Percentiles rank a stretch among this genome's conserved stretches.
These are phyloP conservation scores for Reticulascus tulasneorum DNA, from an alignment of 2,329 filamentous ascomycete species.

Conservation along the genomic window DNA sequence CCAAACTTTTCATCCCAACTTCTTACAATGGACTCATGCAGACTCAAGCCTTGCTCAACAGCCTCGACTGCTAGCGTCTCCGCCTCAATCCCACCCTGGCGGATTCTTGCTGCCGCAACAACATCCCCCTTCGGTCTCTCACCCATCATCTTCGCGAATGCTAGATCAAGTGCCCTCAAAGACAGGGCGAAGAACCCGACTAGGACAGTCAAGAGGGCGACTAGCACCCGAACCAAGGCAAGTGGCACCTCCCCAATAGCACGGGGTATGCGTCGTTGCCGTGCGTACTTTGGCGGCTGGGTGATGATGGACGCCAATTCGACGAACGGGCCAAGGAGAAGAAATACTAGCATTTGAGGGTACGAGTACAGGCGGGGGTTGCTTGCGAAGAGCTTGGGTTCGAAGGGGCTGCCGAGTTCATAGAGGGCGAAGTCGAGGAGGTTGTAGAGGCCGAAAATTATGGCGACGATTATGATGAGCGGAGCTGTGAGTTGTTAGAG, in stretches of 20 bases:
- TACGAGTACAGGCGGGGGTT: conserved; percentile 9
- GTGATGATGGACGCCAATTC: conserved; percentile 1
- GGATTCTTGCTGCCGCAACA: conserved; percentile 6
- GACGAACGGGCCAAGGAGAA: conserved; percentile 1
- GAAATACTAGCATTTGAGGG: conserved; percentile 7
- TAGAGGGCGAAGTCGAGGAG: conserved; percentile 10
- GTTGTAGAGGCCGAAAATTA: conserved; percentile 10
- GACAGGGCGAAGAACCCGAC: conserved; percentile 1
- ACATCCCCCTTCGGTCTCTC: conserved; percentile 5
- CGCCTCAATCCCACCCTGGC: conserved; percentile 6
- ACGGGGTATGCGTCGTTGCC: background rate
- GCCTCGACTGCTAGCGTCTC: conserved; percentile 1
- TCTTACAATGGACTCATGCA: conserved; percentile 2
- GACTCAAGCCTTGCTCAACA: background rate
- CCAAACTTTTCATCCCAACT: conserved; percentile 8
- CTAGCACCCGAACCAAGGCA: background rate
- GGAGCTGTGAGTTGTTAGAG: conserved; percentile 5
- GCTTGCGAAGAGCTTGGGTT: conserved; percentile 9
- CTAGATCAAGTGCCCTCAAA: background rate
- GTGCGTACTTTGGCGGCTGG: conserved; percentile 1
- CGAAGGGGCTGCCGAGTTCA: conserved; percentile 4
- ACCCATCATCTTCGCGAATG: conserved; percentile 3
- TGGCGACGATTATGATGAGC: conserved; percentile 5
- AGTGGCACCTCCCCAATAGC: background rate
- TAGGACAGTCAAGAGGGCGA: conserved; percentile 3